Evolutionary conservation across 192 early-diverging fungal species (phyloP).

Genomic region (Thoreauomyces humboldtii): DNA sequence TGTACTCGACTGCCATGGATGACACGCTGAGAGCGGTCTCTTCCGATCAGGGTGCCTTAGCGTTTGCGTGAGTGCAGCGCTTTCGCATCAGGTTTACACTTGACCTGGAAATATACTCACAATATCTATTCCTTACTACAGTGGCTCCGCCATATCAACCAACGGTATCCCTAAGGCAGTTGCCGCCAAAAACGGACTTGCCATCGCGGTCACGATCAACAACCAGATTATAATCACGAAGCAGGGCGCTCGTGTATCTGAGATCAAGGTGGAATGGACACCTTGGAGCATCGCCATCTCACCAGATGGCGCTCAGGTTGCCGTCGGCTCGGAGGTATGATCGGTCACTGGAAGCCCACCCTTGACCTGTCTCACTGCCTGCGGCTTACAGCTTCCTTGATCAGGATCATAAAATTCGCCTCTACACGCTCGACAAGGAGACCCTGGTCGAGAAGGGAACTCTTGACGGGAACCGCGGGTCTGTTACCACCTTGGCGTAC

Average conservation of each 20-base stretch:
- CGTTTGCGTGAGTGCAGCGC: slow-evolving; percentile 48
- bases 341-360: background rate
- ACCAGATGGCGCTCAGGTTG: slow-evolving; percentile 47
- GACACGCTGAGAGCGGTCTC: slow-evolving; percentile 56
- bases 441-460: slow-evolving; percentile 29
- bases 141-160: slow-evolving; percentile 35
- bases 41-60: slow-evolving; percentile 9
- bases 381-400: too few relatives aligned
- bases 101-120: too few relatives aligned
- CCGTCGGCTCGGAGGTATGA: slow-evolving; percentile 68
- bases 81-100: too few relatives aligned
- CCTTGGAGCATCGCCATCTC: slow-evolving; percentile 59
- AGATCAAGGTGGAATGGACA: slow-evolving; percentile 39
- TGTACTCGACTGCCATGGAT: slow-evolving; percentile 74
- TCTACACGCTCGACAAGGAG: slow-evolving; percentile 56
- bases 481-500: slow-evolving; percentile 77
- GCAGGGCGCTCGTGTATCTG: slow-evolving; percentile 39
- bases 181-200: slow-evolving; percentile 43
- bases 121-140: too few relatives aligned
- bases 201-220: slow-evolving; percentile 54
- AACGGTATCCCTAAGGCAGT: slow-evolving; percentile 56
- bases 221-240: slow-evolving; percentile 51
- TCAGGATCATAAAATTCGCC: slow-evolving; percentile 62
- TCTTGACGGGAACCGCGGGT: slow-evolving; percentile 52
- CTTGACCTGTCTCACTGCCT: background rate